Base-by-base conservation (phyloP, 805 yeast genomes). In the Teunomyces barrocoloradensis region DNA sequence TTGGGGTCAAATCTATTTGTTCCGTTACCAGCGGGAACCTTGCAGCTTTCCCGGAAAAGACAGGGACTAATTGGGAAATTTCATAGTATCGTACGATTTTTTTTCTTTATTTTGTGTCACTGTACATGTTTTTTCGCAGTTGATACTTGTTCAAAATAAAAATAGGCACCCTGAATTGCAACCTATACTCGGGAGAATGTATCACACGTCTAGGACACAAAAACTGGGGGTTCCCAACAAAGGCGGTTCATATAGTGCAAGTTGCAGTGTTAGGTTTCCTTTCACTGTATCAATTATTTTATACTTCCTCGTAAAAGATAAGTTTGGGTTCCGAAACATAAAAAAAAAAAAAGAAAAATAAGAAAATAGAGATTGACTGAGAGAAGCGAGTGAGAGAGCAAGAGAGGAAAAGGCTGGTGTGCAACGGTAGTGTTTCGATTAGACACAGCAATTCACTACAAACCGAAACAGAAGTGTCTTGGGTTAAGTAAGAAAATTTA, bases 21-120 rank as follows among this genome's bases (percentile, higher is more conserved):
- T 21, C 38, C 38, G 27, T 35, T n/a, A n/a, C 38, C 18, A 35
- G 13, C 38, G 27, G 38, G 13, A 35, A 20, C 38, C 23, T 17
- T 35, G 23, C 23, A 35, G 20, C 23, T 35, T 35, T 20, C 38
- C 23, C n/a, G 38, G 18, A 35, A 35, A 35, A 20, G 13, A 32
- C 23, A n/a, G 17, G 11, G 11, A 32, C 34, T 12, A 13, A 32
- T 32, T 32, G 34, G 34, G 34, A 13, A 32, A 32, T 32, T 32
- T 32, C 34, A 32, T 32, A 32, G 34, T 32, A 35, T 35, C 38
- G 38, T 35, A 35, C n/a, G 38, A 35, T 35, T 35, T 35, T 35
- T 35, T 20, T 20, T 35, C 13, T 25, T 25, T n/a, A 21, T 35
- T 35, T 35, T 35, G 38, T 35, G 38, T 35, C 38, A 35, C 38